Percentiles rank a stretch among this genome's conserved stretches.
These are phyloP conservation scores for Ogataea glucozyma DNA, from an alignment of 805 yeast genomes.

Conservation along the genomic window DNA sequence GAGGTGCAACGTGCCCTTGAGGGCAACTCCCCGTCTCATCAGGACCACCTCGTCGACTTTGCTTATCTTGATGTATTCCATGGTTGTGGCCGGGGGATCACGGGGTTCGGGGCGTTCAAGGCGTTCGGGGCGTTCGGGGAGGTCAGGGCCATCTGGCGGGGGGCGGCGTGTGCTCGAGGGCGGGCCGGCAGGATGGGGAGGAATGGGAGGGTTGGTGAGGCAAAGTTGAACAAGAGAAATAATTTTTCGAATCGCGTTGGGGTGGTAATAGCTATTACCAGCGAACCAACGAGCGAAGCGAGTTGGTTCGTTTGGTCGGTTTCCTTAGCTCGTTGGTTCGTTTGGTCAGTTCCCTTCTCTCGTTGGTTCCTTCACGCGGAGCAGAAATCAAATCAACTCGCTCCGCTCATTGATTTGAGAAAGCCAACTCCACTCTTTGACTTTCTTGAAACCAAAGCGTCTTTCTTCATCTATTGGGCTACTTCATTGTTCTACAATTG, in stretches of 20 bases:
- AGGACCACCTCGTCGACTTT: slow-evolving; percentile 49
- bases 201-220: no score
- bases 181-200: not conserved
- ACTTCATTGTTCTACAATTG: no score
- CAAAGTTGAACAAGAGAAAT: no score
- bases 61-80: slow-evolving; percentile 60
- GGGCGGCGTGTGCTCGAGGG: not conserved
- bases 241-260: no score
- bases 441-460: no score
- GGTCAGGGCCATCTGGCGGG: not conserved
- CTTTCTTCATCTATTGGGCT: no score
- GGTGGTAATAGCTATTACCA: no score
- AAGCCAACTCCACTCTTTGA: no score
- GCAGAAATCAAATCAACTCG: no score
- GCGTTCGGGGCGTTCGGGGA: not conserved
- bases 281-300: not conserved
- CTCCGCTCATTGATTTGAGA: no score
- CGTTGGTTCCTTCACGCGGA: not conserved
- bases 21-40: slow-evolving; percentile 55
- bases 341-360: not conserved
- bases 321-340: not conserved
- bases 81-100: slow-evolving; percentile 20
- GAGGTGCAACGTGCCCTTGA: slow-evolving; percentile 63
- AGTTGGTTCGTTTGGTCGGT: not conserved
- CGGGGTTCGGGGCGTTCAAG: not conserved